Evolutionary conservation across 495 filamentous ascomycete species (phyloP), one percentile per base, ranked within the genome.

Genomic region (Cenococcum geophilum): DNA sequence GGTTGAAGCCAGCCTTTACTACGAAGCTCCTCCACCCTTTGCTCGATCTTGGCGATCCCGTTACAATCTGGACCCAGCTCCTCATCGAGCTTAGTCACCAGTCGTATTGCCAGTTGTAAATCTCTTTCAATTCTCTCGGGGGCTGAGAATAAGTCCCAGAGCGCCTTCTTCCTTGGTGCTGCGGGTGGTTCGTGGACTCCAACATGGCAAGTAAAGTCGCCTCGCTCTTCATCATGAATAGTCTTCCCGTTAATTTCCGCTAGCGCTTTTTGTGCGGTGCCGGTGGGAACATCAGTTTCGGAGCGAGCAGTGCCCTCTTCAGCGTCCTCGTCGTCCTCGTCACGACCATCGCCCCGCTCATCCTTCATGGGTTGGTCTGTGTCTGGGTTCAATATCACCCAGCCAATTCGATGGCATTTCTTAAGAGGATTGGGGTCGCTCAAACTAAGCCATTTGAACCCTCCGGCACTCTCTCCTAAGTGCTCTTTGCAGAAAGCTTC

Each of bases 351-450:
- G n/a, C 80, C 80, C 65, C 82, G 66, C n/a, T 83, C 82, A 57
- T 84, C 77, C 35, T 82, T 78, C 21, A 74, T 68, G 12, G 77
- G 72, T 21, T 78, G 77, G 42, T 95, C 89, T 1, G 84, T 76
- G 12, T 85, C 83, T 43, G 91, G 88, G 71, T 97, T 79, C 8
- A 99, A 78, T 81, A 97, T 95, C 59, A 99, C 91, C 92, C 92
- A 99, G 21, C 95, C 93, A 77, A 99, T 99, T 1, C 93, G 86
- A 70, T 99, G 93, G 67, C 88, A 99, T 63, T 95, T 88, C 76
- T 99, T 99, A 60, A 87, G 84, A 0, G 95, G 92, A 68, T 97
- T 99, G 0, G 93, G 93, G 70, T 99, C 93, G 70, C 91, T 96
- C 45, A 97, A 80, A 57, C 91, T 96, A 9, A 95, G 78, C 85